A percentile compares a stretch with the other conserved stretches of the same genome.
phyloP scores from a whole-genome alignment of 192 early-diverging fungal species.

The Dissophora globulifera region DNA sequence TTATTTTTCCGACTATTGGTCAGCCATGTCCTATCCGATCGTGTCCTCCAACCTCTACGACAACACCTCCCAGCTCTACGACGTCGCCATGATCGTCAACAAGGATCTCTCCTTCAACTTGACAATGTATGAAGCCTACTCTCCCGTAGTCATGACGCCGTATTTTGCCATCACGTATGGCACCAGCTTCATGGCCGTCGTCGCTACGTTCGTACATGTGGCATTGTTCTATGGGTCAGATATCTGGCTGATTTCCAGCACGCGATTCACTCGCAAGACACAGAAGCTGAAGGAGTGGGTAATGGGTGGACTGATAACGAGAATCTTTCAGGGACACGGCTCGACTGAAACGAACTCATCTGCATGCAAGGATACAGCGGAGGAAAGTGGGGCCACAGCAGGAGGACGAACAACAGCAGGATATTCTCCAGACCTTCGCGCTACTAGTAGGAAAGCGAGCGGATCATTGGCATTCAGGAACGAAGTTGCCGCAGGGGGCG shows the following conservation, averaged over 20 bases:
- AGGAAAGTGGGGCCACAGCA: background rate
- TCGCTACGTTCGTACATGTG: slow-evolving; percentile 70
- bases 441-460: no score
- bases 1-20: slow-evolving; percentile 72
- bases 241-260: slow-evolving; percentile 58
- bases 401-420: no score
- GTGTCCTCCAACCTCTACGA: slow-evolving; percentile 45
- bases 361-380: background rate
- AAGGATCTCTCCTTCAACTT: slow-evolving; percentile 49
- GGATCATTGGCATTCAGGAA: no score
- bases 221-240: slow-evolving; percentile 71
- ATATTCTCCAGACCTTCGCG: no score
- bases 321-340: background rate
- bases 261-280: slow-evolving; percentile 1
- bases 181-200: slow-evolving; percentile 66
- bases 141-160: slow-evolving; percentile 53
- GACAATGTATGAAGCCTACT: slow-evolving; percentile 57
- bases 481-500: background rate
- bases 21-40: slow-evolving; percentile 51
- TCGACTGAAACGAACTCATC: no score
- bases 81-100: slow-evolving; percentile 32
- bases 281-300: background rate
- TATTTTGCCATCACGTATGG: slow-evolving; percentile 66
- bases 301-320: background rate
- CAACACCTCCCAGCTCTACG: slow-evolving; percentile 36